Conservation (phyloP, 2,329 filamentous ascomycete species). For the Dactylonectria macrodidyma region DNA sequence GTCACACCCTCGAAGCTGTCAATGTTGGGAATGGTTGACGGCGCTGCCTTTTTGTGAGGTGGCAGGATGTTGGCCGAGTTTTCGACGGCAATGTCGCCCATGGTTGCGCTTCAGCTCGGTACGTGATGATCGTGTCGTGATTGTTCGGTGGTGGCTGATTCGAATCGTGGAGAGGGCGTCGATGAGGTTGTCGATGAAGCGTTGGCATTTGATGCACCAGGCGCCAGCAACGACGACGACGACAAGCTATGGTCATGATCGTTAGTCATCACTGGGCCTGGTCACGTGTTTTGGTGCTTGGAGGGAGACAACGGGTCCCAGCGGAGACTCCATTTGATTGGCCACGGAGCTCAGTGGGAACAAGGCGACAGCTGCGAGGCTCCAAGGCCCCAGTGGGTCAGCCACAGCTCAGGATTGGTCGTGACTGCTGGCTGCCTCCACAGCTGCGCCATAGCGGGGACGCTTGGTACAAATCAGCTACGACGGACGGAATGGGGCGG, state of each 20-base stretch:
- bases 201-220: slow-evolving; percentile 44
- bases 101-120: slow-evolving; percentile 58
- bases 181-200: slow-evolving; percentile 41
- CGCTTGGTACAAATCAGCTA: slow-evolving; percentile 43
- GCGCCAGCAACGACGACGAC: slow-evolving; percentile 51
- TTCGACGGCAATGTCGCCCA: slow-evolving; percentile 92
- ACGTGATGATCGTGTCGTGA: slow-evolving; percentile 6
- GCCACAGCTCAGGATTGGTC: slow-evolving; percentile 39
- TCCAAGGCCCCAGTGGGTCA: slow-evolving; percentile 28
- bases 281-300: slow-evolving; percentile 33
- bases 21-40: slow-evolving; percentile 88
- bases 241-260: slow-evolving; percentile 43
- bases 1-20: slow-evolving; percentile 89
- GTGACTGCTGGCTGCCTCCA: slow-evolving; percentile 36
- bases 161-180: slow-evolving; percentile 29
- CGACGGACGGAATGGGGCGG: slow-evolving; percentile 15
- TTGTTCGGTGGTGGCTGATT: slow-evolving; percentile 26
- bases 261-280: slow-evolving; percentile 41
- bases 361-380: slow-evolving; percentile 39
- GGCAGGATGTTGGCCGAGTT: slow-evolving; percentile 81
- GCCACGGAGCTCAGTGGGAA: slow-evolving; percentile 13
- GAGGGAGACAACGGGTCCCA: background rate
- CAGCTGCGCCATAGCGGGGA: slow-evolving; percentile 34
- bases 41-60: slow-evolving; percentile 85
- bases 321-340: slow-evolving; percentile 35